phyloP scores from a whole-genome alignment of 306 rosid species.

The Quercus robur region DNA sequence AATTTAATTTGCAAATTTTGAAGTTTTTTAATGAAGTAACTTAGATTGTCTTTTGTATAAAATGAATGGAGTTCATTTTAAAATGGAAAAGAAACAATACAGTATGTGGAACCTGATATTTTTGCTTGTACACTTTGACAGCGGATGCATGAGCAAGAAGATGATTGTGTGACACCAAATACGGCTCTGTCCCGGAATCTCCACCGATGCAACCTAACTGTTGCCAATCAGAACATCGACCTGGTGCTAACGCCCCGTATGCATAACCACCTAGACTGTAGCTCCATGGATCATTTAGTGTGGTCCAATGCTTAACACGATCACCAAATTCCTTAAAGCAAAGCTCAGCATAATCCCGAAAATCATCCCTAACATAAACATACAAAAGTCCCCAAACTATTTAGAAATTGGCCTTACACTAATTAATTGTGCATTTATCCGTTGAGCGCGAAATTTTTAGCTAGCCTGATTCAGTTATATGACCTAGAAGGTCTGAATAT shows the following conservation, averaged over 20 bases:
- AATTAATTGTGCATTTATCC: too few species aligned
- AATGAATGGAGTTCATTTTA: too few species aligned
- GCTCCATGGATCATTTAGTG: slow-evolving; percentile 36
- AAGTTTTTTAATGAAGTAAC: too few species aligned
- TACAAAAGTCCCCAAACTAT: too few species aligned
- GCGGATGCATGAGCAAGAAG: slow-evolving; percentile 48
- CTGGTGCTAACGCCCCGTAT: slow-evolving; percentile 13
- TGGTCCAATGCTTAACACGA: slow-evolving; percentile 40
- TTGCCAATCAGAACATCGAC: slow-evolving; percentile 47
- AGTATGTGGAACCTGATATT: too few species aligned
- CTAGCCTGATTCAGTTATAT: too few species aligned
- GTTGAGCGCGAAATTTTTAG: too few species aligned
- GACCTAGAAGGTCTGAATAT: too few species aligned
- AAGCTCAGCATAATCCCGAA: slow-evolving; percentile 26
- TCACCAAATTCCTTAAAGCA: slow-evolving; percentile 47
- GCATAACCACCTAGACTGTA: slow-evolving; percentile 28
- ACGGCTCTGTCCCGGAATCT: slow-evolving; percentile 52
- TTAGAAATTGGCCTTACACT: too few species aligned
- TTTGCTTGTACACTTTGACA: slow-evolving; percentile 13
- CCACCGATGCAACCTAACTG: slow-evolving; percentile 39
- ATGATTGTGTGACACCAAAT: slow-evolving; percentile 43
- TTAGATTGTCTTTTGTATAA: too few species aligned
- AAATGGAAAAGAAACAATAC: too few species aligned
- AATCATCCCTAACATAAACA: slow-evolving; percentile 18
- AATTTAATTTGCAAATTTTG: too few species aligned